phyloP scores from a whole-genome alignment of 192 early-diverging fungal species.

The Entophlyctis helioformis region DNA sequence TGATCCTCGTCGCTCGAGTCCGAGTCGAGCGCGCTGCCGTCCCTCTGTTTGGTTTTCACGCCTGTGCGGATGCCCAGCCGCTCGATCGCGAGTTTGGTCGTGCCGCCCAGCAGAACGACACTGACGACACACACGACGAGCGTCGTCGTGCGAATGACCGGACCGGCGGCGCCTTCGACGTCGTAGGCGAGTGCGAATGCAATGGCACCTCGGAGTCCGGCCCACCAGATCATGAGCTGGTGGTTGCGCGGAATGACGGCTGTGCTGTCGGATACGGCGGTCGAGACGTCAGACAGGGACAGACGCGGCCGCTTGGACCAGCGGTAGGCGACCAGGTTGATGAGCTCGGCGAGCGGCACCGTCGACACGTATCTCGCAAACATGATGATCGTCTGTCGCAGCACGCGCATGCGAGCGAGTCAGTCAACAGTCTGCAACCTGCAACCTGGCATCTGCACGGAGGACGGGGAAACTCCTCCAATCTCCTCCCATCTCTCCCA shows the following conservation, averaged over 20 bases:
- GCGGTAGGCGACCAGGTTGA: constrained; percentile 60
- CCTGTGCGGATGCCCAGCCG: constrained; percentile 68
- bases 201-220: constrained; percentile 89
- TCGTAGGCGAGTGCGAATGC: constrained; percentile 89
- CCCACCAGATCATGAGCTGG: constrained; percentile 94
- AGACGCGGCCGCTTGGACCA: too few relatives aligned
- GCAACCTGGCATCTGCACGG: too few relatives aligned
- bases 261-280: constrained; percentile 11
- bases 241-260: constrained; percentile 37
- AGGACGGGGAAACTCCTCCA: too few relatives aligned
- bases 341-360: constrained; percentile 66
- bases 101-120: constrained; percentile 86
- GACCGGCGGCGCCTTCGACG: constrained; percentile 45
- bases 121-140: constrained; percentile 86
- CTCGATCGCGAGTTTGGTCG: constrained; percentile 68
- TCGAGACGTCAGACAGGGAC: too few relatives aligned
- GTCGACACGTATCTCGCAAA: constrained; percentile 78
- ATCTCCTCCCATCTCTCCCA: too few relatives aligned
- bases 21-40: neutral
- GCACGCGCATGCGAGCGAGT: too few relatives aligned
- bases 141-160: constrained; percentile 76
- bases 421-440: too few relatives aligned
- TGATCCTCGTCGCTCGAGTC: constrained; percentile 9
- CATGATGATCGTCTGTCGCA: constrained; percentile 58
- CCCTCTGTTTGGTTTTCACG: constrained; percentile 4